These are phyloP conservation scores for Moniliella sp. DNA, from an alignment of 1,284 basidiomycete species.

Conservation along the genomic window DNA sequence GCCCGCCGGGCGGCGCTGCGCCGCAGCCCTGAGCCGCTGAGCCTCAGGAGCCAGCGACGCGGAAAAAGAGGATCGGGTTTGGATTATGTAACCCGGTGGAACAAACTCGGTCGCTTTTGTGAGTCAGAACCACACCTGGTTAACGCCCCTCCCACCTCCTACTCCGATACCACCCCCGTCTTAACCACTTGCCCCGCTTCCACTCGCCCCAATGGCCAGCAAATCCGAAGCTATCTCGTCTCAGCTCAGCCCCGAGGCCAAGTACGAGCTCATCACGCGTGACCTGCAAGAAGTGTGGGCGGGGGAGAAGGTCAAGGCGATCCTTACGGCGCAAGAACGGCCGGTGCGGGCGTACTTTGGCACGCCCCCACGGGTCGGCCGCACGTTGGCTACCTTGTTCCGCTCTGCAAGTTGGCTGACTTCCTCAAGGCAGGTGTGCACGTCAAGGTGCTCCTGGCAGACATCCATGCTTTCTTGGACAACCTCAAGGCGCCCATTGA, in stretches of 20 bases:
- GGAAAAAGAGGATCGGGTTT: too few species aligned
- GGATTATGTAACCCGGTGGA: too few species aligned
- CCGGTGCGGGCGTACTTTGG: constrained; percentile 40
- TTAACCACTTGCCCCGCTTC: too few species aligned
- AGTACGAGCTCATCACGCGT: constrained; percentile 66
- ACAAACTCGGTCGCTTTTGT: too few species aligned
- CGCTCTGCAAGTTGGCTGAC: constrained; percentile 85
- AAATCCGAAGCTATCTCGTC: too few species aligned
- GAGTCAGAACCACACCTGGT: too few species aligned
- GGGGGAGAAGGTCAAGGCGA: constrained; percentile 56
- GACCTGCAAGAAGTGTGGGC: constrained; percentile 70
- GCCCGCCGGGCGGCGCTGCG: too few species aligned
- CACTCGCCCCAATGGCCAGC: too few species aligned
- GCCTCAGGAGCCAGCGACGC: too few species aligned
- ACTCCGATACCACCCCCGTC: too few species aligned
- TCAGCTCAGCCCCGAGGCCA: constrained; percentile 40
- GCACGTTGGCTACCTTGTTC: constrained; percentile 89
- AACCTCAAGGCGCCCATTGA: constrained; percentile 93
- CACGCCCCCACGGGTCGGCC: constrained; percentile 76
- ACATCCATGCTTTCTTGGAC: constrained; percentile 90
- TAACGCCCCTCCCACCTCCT: too few species aligned
- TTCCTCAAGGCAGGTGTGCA: constrained; percentile 77
- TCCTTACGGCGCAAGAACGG: constrained; percentile 45
- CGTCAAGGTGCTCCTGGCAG: constrained; percentile 80
- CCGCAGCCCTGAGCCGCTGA: too few species aligned